A percentile compares a stretch with the other conserved stretches of the same genome.
Evolutionary conservation across 2,329 filamentous ascomycete species (phyloP).

Genomic region (Fusarium bactridioides): DNA sequence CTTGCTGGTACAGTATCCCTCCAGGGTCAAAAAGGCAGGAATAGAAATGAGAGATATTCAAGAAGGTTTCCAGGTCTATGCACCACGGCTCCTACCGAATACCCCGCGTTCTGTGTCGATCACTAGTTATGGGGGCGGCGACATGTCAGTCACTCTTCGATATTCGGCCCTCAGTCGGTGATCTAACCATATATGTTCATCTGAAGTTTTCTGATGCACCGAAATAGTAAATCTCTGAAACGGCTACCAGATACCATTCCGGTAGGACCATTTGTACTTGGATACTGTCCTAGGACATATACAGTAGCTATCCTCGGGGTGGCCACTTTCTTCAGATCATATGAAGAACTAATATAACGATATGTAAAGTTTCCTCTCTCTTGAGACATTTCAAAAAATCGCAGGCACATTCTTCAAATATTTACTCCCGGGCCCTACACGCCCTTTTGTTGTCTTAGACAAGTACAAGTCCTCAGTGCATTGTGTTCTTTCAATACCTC

Average conservation of each 20-base stretch:
- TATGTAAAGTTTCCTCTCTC: accelerated
- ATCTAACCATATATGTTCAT: not conserved
- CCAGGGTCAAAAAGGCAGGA: no score
- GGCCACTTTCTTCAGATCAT: not conserved
- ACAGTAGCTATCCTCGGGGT: accelerated
- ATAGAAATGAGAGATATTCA: no score
- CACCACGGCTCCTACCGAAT: not conserved
- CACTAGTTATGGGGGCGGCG: slow-evolving; percentile 1
- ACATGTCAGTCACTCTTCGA: slow-evolving; percentile 7
- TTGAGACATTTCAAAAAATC: accelerated
- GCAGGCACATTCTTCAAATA: accelerated
- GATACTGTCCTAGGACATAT: not conserved
- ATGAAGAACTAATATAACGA: no score
- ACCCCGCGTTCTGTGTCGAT: slow-evolving; percentile 2
- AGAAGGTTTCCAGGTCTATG: not conserved
- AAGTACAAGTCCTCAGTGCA: not conserved
- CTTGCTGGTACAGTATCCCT: no score
- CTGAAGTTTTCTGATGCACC: not conserved
- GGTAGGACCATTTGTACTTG: accelerated
- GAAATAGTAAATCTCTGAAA: no score
- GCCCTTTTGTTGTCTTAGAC: not conserved
- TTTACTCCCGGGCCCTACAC: accelerated
- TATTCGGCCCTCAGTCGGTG: slow-evolving; percentile 18
- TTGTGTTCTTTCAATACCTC: not conserved
- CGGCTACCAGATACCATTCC: accelerated